Percentiles rank a stretch among this genome's conserved stretches.
Conservation (phyloP, 2,329 filamentous ascomycete genomes). For the Penicillium sp. region DNA sequence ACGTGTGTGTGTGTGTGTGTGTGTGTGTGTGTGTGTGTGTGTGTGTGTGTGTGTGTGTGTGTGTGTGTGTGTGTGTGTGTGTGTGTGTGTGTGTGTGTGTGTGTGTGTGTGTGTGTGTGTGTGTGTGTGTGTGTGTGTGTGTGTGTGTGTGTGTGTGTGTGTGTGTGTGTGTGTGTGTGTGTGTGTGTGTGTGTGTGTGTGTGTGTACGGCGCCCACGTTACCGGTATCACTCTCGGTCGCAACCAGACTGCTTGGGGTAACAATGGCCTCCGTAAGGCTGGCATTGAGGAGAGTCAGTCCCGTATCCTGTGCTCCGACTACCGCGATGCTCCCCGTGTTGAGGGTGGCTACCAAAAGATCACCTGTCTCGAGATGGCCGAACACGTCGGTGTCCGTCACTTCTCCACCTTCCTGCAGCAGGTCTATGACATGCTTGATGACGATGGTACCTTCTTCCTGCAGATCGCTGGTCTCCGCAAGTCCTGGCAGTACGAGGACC, state of each 20-base stretch:
- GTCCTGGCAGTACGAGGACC: conserved; percentile 95
- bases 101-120: no score
- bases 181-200: no score
- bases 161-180: no score
- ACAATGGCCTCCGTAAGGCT: conserved; percentile 75
- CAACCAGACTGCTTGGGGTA: conserved; percentile 97
- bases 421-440: conserved; percentile 91
- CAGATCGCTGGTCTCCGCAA: conserved; percentile 93
- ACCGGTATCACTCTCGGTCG: conserved; percentile 90
- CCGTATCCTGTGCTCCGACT: conserved; percentile 91
- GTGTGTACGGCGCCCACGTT: conserved; percentile 76
- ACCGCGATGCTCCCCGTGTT: conserved; percentile 83
- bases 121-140: no score
- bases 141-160: no score
- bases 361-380: conserved; percentile 95
- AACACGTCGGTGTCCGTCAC: conserved; percentile 94
- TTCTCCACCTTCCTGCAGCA: conserved; percentile 75
- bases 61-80: no score
- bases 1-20: no score
- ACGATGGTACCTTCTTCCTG: conserved; percentile 92
- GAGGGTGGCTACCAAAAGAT: conserved; percentile 85
- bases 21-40: no score
- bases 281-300: conserved; percentile 83
- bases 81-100: no score
- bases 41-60: no score